These are phyloP conservation scores for Lathyrus oleraceus DNA, from an alignment of 306 rosid genomes.

Conservation along the genomic window DNA sequence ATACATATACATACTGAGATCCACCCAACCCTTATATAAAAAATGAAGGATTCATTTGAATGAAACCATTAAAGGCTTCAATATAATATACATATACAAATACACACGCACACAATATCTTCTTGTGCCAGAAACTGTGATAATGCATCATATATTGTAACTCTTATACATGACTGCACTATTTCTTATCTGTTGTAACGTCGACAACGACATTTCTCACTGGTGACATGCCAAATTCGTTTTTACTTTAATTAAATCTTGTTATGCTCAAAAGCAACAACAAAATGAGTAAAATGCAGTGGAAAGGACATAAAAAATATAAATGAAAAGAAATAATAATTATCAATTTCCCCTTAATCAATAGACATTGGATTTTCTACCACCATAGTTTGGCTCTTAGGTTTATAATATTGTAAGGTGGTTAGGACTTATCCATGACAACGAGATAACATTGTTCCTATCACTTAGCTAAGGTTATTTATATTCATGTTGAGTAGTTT, in stretches of 20 bases:
- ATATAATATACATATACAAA: constrained; percentile 36
- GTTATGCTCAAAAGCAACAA: constrained; percentile 7
- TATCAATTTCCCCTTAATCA: constrained; percentile 95
- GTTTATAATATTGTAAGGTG: no score
- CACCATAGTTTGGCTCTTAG: constrained; percentile 91
- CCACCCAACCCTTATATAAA: constrained; percentile 21
- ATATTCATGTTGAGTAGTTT: no score
- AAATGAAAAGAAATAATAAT: constrained; percentile 22
- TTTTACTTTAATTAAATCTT: constrained; percentile 2
- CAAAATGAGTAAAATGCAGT: constrained; percentile 10
- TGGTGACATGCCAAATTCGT: constrained; percentile 47
- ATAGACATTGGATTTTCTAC: constrained; percentile 97
- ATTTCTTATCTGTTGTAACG: constrained; percentile 88
- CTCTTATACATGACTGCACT: constrained; percentile 23
- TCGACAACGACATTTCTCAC: constrained; percentile 98
- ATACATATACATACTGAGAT: constrained; percentile 39
- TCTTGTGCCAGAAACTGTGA: constrained; percentile 26
- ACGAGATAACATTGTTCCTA: no score
- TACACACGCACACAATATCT: constrained; percentile 39
- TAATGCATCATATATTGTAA: constrained; percentile 29
- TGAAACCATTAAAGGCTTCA: constrained; percentile 29
- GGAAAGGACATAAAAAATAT: not conserved
- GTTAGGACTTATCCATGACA: no score
- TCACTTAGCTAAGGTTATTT: no score
- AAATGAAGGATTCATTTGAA: constrained; percentile 20